Evolutionary conservation across 495 filamentous ascomycete species (phyloP).

Genomic region (Xylaria sp.): DNA sequence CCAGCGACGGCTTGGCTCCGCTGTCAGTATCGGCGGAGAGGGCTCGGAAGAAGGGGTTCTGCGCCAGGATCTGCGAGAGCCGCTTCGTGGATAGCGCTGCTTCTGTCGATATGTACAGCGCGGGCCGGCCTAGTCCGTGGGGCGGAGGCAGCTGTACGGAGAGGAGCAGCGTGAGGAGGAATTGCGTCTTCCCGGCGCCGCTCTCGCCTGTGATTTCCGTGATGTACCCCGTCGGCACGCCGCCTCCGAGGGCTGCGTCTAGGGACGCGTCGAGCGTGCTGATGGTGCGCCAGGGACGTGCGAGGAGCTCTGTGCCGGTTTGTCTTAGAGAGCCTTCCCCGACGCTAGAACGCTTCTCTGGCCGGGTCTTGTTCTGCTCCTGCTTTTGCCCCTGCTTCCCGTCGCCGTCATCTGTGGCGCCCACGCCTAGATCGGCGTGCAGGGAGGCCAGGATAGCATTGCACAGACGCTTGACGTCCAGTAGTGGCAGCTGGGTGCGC

Average conservation of each 20-base stretch:
- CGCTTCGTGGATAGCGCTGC: slow-evolving; percentile 80
- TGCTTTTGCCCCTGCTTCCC: slow-evolving; percentile 27
- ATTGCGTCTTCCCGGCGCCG: slow-evolving; percentile 95
- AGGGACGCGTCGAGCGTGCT: slow-evolving; percentile 80
- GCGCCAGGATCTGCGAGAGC: slow-evolving; percentile 75
- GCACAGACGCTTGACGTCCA: slow-evolving; percentile 76
- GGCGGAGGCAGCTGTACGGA: slow-evolving; percentile 79
- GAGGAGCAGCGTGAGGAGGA: slow-evolving; percentile 83
- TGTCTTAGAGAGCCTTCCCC: slow-evolving; percentile 34
- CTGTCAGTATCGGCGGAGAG: slow-evolving; percentile 51
- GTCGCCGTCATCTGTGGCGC: slow-evolving; percentile 8
- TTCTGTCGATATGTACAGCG: slow-evolving; percentile 96
- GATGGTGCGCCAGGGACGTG: slow-evolving; percentile 63
- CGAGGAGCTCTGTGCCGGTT: slow-evolving; percentile 47
- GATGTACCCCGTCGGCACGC: slow-evolving; percentile 82
- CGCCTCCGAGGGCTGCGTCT: slow-evolving; percentile 80
- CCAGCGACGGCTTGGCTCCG: slow-evolving; percentile 66
- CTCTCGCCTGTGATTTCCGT: slow-evolving; percentile 95
- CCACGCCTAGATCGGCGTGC: slow-evolving; percentile 67
- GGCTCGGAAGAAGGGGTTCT: slow-evolving; percentile 65
- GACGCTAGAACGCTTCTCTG: not conserved
- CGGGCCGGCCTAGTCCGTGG: slow-evolving; percentile 68
- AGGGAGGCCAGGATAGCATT: slow-evolving; percentile 68
- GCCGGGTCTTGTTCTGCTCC: slow-evolving; percentile 18
- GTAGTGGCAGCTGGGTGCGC: slow-evolving; percentile 80